A percentile compares a stretch with the other conserved stretches of the same genome.
phyloP scores from a whole-genome alignment of 495 filamentous ascomycete genomes.

The Aspergillus sclerotiicarbonarius region DNA sequence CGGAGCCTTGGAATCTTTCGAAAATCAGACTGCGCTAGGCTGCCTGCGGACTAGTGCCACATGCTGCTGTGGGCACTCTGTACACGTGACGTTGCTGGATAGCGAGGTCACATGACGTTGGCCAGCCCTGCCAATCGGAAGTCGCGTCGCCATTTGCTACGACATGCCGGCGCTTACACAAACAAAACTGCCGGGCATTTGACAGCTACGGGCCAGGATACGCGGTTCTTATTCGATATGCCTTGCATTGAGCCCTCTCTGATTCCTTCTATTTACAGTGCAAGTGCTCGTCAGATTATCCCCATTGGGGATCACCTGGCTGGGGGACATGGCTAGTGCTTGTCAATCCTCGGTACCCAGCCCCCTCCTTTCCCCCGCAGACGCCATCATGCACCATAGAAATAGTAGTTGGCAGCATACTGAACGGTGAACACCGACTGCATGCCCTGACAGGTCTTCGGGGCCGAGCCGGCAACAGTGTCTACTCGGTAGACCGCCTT shows the following conservation, averaged over 20 bases:
- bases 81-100: slow-evolving; percentile 29
- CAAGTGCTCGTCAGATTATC: slow-evolving; percentile 11
- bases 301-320: no score
- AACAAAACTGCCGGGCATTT: neutral
- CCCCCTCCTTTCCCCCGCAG: neutral
- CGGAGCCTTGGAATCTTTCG: slow-evolving; percentile 43
- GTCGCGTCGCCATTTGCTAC: neutral
- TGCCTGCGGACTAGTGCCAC: slow-evolving; percentile 23
- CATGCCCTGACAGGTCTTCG: slow-evolving; percentile 69
- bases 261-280: slow-evolving; percentile 4
- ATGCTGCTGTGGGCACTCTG: slow-evolving; percentile 12
- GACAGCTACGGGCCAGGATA: neutral
- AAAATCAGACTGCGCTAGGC: slow-evolving; percentile 46
- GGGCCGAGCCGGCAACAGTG: slow-evolving; percentile 79
- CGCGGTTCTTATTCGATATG: neutral
- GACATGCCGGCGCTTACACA: slow-evolving; percentile 1
- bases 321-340: no score
- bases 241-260: neutral
- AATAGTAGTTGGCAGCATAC: slow-evolving; percentile 78
- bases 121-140: slow-evolving; percentile 29
- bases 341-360: no score
- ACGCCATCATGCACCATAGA: slow-evolving; percentile 41
- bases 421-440: slow-evolving; percentile 62
- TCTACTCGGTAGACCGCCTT: slow-evolving; percentile 81
- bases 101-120: slow-evolving; percentile 34